Conservation (phyloP, 2,329 filamentous ascomycete species). For the Colletotrichum shisoi region DNA sequence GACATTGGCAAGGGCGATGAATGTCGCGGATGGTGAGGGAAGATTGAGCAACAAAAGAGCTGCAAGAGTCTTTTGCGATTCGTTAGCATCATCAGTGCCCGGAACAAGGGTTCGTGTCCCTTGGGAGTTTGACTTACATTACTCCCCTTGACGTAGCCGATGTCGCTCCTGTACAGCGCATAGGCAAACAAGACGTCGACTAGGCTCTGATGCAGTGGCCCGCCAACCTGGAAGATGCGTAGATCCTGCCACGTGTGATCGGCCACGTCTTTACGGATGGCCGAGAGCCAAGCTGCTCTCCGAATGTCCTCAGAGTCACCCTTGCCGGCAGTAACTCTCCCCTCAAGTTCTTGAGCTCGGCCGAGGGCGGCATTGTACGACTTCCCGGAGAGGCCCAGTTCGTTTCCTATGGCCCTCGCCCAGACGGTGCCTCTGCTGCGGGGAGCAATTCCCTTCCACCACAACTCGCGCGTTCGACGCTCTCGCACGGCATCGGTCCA, state of each 20-base stretch:
- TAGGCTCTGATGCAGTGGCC: slow-evolving; percentile 72
- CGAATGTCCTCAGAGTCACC: slow-evolving; percentile 62
- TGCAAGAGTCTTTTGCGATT: slow-evolving; percentile 67
- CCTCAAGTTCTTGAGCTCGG: slow-evolving; percentile 70
- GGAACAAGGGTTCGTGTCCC: slow-evolving; percentile 4
- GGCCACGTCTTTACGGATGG: slow-evolving; percentile 70
- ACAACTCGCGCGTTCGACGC: slow-evolving; percentile 75
- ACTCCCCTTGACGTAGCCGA: slow-evolving; percentile 77
- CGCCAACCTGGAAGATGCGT: slow-evolving; percentile 72
- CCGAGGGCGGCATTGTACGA: slow-evolving; percentile 76
- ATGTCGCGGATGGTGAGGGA: slow-evolving; percentile 67
- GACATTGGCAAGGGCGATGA: slow-evolving; percentile 77
- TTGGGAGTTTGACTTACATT: slow-evolving; percentile 65
- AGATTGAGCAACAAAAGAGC: slow-evolving; percentile 78
- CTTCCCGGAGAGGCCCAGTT: slow-evolving; percentile 70
- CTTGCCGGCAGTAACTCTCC: slow-evolving; percentile 61
- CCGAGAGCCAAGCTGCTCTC: slow-evolving; percentile 67
- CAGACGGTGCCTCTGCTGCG: slow-evolving; percentile 74
- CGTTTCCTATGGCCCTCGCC: slow-evolving; percentile 76
- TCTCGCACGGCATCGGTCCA: slow-evolving; percentile 77
- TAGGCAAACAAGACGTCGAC: slow-evolving; percentile 80
- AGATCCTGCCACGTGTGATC: slow-evolving; percentile 74
- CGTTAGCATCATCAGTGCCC: slow-evolving; percentile 39
- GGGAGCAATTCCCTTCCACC: slow-evolving; percentile 82
- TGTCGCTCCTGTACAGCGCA: slow-evolving; percentile 81